Percentiles rank a stretch among this genome's conserved stretches.
Conservation (phyloP, 129 eudicot genomes). For the Chrysanthemum makinoi region DNA sequence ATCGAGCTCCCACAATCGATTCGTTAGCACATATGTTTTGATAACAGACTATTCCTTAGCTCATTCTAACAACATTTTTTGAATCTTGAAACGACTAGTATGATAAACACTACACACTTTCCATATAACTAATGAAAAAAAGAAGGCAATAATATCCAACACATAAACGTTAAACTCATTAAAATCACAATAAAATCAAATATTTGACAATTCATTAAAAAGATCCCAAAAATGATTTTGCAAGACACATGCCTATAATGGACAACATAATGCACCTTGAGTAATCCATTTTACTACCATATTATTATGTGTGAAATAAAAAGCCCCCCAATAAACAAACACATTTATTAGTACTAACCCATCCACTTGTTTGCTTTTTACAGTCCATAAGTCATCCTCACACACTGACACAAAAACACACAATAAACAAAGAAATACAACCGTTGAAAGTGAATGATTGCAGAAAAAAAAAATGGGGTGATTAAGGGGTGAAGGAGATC, state of each 20-base stretch:
- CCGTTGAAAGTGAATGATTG: constrained; percentile 25
- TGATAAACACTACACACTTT: no score
- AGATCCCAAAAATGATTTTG: constrained; percentile 16
- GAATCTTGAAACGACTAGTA: no score
- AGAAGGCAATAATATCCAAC: no score
- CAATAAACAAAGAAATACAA: constrained; percentile 19
- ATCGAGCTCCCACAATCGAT: no score
- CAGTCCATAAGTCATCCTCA: constrained; percentile 39
- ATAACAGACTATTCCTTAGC: no score
- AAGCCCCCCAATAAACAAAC: constrained; percentile 26
- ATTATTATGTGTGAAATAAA: constrained; percentile 25
- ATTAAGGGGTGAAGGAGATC: constrained; percentile 37
- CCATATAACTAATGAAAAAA: no score
- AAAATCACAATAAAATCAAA: background rate
- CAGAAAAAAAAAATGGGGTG: constrained; percentile 29
- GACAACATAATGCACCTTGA: constrained; percentile 30
- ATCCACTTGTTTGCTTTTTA: constrained; percentile 33
- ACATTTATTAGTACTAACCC: constrained; percentile 24
- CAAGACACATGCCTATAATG: constrained; percentile 28
- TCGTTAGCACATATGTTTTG: no score
- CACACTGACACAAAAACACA: constrained; percentile 6
- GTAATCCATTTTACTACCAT: background rate
- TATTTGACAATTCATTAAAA: background rate
- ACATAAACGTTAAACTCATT: background rate
- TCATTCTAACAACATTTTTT: no score